Base-by-base conservation (phyloP, 345 rosid genomes). In the Eucalyptus curtisii region DNA sequence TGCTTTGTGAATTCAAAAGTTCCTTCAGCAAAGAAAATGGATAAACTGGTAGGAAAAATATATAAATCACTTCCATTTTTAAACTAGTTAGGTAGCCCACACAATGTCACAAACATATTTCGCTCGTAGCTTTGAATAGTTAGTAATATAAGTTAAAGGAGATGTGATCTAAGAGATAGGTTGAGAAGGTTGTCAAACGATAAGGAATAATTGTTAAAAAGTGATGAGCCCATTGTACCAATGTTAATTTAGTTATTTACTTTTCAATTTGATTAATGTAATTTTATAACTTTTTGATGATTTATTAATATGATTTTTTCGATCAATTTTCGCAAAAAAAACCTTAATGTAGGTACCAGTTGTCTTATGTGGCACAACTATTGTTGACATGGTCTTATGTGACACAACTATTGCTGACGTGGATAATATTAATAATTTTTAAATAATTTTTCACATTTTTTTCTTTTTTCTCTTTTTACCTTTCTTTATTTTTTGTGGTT, bases 401-500 rank as follows among this genome's bases (percentile, higher is more conserved):
- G 27, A 2, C 8, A 5, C 2, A 6, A 2, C 2, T 76, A 19
- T 6, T 1, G 2, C 0, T 10, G 4, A 19, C 0, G 0, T 37
- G 22, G 1, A 71, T 5, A 37, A 71, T 20, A 19, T 10, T 71
- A 37, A 71, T 12, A 37, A 37, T 19, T 71, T 71, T 19, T 11
- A 37, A 71, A 37, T 71, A 33, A 5, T 3, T 37, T 10, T 37
- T 19, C 8, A 17, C 6, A 8, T 8, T 33, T 68, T 6, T 13
- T 12, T 71, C 0, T 16, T 5, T 16, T 31, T 12, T 14, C 1
- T 14, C 1, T 1, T 30, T 64, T 64, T n/a, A 30, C 7, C n/a
- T 64, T 3, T n/a, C 16, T 66, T 66, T 66, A 0, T 66, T n/a
- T 33, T 33, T 17, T 33, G 37, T 33, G 20, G 44, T 71, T 71